Evolutionary conservation across 768 basidiomycete species (phyloP).

Genomic region (Termitomyces bulborhizus): DNA sequence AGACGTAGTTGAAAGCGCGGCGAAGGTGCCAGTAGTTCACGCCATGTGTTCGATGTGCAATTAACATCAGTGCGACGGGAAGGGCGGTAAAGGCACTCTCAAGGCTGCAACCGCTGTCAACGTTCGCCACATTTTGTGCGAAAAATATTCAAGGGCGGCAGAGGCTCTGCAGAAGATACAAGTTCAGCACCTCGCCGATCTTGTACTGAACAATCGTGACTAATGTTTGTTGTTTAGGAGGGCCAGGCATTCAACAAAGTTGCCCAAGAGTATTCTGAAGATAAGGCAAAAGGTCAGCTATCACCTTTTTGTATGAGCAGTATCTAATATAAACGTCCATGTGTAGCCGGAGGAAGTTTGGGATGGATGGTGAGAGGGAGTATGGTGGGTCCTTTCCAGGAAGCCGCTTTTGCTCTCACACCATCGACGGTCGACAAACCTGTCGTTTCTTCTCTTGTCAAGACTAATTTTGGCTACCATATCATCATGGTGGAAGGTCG

Average conservation of each 20-base stretch:
- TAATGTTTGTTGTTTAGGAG: constrained; percentile 30
- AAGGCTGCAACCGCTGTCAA: constrained; percentile 80
- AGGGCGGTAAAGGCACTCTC: constrained; percentile 47
- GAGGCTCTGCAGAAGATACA: constrained; percentile 79
- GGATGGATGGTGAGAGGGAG: constrained; percentile 86
- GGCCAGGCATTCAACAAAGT: constrained; percentile 85
- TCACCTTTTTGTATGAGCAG: not conserved
- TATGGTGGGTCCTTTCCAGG: constrained; percentile 87
- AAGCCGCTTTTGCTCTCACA: constrained; percentile 76
- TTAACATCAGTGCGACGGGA: not conserved
- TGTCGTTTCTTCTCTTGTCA: constrained; percentile 62
- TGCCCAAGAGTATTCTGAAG: constrained; percentile 86
- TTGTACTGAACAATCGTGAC: not conserved
- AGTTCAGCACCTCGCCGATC: constrained; percentile 31
- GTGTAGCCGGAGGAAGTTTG: constrained; percentile 72
- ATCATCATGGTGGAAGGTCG: constrained; percentile 91
- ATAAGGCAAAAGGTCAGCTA: constrained; percentile 75
- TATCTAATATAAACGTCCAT: not conserved
- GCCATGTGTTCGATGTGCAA: not conserved
- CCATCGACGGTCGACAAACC: constrained; percentile 83
- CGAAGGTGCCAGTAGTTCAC: constrained; percentile 27
- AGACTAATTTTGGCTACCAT: constrained; percentile 82
- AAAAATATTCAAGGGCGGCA: constrained; percentile 75
- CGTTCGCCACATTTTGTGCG: constrained; percentile 84
- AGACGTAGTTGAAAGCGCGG: constrained; percentile 31